These are phyloP conservation scores for Daldinia loculata DNA, from an alignment of 495 filamentous ascomycete genomes.

Conservation along the genomic window DNA sequence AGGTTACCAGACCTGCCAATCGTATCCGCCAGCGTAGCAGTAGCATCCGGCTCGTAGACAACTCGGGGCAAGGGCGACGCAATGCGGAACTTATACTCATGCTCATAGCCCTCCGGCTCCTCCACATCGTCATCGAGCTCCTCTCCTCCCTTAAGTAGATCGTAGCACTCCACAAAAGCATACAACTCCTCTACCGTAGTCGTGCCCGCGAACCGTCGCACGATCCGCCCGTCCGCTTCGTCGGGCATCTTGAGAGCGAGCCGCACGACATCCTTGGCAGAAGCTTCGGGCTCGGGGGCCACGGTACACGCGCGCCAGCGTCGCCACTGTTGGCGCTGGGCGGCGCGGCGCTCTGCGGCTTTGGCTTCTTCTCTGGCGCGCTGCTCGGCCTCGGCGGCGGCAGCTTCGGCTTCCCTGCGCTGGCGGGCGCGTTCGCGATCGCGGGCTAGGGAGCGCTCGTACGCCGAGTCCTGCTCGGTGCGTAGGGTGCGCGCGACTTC, in stretches of 20 bases:
- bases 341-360: constrained; percentile 64
- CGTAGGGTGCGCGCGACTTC: constrained; percentile 79
- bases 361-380: constrained; percentile 67
- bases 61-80: constrained; percentile 83
- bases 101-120: constrained; percentile 73
- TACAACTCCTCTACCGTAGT: constrained; percentile 87
- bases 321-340: constrained; percentile 75
- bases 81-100: constrained; percentile 81
- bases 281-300: constrained; percentile 69
- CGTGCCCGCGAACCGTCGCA: constrained; percentile 72
- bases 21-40: constrained; percentile 70
- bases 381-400: constrained; percentile 64
- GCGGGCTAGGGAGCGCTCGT: constrained; percentile 86
- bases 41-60: constrained; percentile 73
- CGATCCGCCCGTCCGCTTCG: constrained; percentile 65
- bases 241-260: constrained; percentile 81
- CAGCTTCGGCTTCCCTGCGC: constrained; percentile 76
- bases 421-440: constrained; percentile 84
- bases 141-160: constrained; percentile 59
- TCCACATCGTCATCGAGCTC: constrained; percentile 30
- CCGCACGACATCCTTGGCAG: constrained; percentile 74
- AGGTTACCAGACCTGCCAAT: constrained; percentile 88
- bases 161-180: constrained; percentile 94
- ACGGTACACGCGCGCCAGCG: constrained; percentile 78
- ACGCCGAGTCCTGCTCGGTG: constrained; percentile 87